Conservation (phyloP, 2,329 filamentous ascomycete species). For the Beauveria medogensis region DNA sequence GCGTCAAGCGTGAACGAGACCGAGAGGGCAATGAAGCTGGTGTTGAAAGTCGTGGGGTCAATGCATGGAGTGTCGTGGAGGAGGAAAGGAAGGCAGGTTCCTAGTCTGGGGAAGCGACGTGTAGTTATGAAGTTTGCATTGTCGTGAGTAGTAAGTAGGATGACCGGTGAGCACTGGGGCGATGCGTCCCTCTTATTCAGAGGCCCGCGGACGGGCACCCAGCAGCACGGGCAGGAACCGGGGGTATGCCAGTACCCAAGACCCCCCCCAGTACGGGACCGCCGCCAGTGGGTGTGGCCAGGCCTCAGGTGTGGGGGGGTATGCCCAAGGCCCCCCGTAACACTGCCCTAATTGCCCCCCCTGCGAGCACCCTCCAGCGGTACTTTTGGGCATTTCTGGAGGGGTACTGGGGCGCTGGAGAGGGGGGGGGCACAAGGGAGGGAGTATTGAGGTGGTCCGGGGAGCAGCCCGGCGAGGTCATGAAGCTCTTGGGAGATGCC, state of each 20-base stretch:
- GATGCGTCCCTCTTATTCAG: conserved; percentile 11
- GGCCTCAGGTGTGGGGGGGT: not conserved
- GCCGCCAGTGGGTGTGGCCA: conserved; percentile 6
- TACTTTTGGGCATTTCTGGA: conserved; percentile 4
- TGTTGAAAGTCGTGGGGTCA: not conserved
- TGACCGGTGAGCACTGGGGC: conserved; percentile 20
- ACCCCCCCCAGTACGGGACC: conserved; percentile 4
- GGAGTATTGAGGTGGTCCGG: not conserved
- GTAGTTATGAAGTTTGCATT: conserved; percentile 17
- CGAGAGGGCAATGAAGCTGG: not conserved
- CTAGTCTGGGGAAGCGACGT: conserved; percentile 19
- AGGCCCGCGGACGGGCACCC: not conserved
- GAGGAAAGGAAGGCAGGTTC: conserved; percentile 11
- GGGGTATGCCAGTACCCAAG: conserved; percentile 9
- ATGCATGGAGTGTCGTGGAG: conserved; percentile 7
- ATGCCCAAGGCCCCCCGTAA: not conserved
- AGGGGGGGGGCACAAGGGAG: not conserved
- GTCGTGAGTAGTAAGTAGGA: conserved; percentile 15
- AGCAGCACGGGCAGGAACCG: conserved; percentile 8
- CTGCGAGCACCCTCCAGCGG: not conserved
- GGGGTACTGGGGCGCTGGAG: not conserved
- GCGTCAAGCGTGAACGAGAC: not conserved
- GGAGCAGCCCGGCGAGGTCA: conserved; percentile 7
- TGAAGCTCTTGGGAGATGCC: not conserved
- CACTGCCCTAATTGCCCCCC: not conserved